A percentile compares a stretch with the other conserved stretches of the same genome.
phyloP scores from a whole-genome alignment of 2,329 filamentous ascomycete species.

The Fusarium liriodendri region DNA sequence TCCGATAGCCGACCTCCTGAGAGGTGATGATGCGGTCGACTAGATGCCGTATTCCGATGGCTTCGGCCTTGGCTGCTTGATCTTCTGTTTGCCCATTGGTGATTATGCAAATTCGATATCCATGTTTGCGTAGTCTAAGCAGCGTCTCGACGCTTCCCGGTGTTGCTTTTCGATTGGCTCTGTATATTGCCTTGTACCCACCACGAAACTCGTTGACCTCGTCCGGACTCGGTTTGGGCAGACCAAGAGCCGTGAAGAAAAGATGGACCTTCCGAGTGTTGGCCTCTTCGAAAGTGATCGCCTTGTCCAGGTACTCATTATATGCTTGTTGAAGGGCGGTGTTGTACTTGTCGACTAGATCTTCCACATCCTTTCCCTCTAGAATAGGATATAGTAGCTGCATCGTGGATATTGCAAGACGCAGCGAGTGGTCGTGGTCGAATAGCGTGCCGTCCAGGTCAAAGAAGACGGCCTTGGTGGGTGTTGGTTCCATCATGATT shows the following conservation, averaged over 20 bases:
- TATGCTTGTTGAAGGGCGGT: constrained; percentile 1
- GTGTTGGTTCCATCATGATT: not conserved
- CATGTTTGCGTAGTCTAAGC: not conserved
- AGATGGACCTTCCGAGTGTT: not conserved
- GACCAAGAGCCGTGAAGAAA: not conserved
- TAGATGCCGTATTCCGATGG: constrained; percentile 7
- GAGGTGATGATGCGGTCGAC: constrained; percentile 14
- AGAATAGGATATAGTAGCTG: not conserved
- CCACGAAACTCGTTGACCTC: not conserved
- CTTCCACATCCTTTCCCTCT: not conserved
- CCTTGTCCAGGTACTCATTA: not conserved
- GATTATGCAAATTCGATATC: constrained; percentile 2
- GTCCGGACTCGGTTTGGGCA: not conserved
- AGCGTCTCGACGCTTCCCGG: constrained; percentile 1
- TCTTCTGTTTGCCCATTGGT: constrained; percentile 5
- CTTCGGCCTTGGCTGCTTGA: constrained; percentile 3
- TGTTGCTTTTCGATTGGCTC: not conserved
- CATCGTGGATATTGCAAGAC: not conserved
- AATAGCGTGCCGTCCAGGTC: constrained; percentile 21
- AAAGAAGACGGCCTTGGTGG: constrained; percentile 6
- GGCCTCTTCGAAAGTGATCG: not conserved
- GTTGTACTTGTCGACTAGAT: not conserved
- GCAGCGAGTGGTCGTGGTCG: constrained; percentile 1
- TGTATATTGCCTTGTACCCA: constrained; percentile 9
- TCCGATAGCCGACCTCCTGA: constrained; percentile 9